These are phyloP conservation scores for Neoboletus brunneissimus DNA, from an alignment of 768 basidiomycete genomes.

Conservation along the genomic window DNA sequence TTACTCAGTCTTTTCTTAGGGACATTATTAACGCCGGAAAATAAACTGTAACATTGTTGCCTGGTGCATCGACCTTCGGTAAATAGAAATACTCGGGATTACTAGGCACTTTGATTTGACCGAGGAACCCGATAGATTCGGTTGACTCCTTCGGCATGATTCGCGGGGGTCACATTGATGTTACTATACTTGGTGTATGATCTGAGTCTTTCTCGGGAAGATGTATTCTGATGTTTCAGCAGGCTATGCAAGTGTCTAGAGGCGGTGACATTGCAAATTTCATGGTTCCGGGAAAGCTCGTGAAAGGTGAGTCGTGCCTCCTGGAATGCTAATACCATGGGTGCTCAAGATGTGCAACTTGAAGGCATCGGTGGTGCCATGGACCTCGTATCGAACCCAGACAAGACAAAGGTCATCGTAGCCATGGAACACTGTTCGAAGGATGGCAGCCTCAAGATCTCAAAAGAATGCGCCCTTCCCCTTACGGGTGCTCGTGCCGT, in stretches of 20 bases:
- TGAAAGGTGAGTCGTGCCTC: conserved; percentile 52
- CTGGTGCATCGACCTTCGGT: conserved; percentile 89
- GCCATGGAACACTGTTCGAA: conserved; percentile 88
- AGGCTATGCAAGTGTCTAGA: conserved; percentile 93
- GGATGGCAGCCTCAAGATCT: conserved; percentile 83
- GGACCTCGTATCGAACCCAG: conserved; percentile 93
- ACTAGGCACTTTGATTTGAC: conserved; percentile 21
- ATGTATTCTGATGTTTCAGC: conserved; percentile 1
- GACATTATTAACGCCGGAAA: conserved; percentile 93
- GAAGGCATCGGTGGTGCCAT: conserved; percentile 90
- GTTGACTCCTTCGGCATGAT: conserved; percentile 95
- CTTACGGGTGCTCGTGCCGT: conserved; percentile 83
- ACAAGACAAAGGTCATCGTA: conserved; percentile 85
- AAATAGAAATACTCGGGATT: conserved; percentile 48
- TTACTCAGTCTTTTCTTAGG: conserved; percentile 45
- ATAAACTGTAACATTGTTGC: conserved; percentile 87
- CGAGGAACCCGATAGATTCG: conserved; percentile 47
- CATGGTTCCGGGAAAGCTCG: conserved; percentile 93
- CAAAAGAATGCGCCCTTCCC: conserved; percentile 75
- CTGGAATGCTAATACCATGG: background rate
- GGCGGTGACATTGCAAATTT: conserved; percentile 93
- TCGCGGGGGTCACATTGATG: conserved; percentile 90
- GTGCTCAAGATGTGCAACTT: conserved; percentile 36
- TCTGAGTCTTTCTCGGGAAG: conserved; percentile 39
- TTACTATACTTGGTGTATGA: conserved; percentile 84